A percentile compares a stretch with the other conserved stretches of the same genome.
These are phyloP conservation scores for Ulota crispa DNA, from an alignment of 225 moss, liverwort and hornwort genomes.

Conservation along the genomic window DNA sequence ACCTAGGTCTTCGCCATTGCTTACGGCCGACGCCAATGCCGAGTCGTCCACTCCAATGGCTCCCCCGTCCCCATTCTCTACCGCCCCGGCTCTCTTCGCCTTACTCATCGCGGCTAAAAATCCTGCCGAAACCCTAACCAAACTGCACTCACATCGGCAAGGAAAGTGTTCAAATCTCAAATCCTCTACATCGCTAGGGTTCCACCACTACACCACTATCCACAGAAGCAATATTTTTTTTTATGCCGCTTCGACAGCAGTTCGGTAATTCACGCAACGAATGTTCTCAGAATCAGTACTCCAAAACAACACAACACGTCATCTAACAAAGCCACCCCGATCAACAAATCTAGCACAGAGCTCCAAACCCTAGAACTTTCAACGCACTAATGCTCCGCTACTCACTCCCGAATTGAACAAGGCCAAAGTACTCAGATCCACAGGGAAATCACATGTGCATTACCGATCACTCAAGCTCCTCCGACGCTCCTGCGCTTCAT, in stretches of 20 bases:
- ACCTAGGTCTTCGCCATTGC: slow-evolving; percentile 89
- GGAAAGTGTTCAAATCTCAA: background rate
- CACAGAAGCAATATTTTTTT: background rate
- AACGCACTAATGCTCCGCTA: background rate
- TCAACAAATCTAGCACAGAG: background rate
- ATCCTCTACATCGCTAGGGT: background rate
- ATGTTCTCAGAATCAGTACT: background rate
- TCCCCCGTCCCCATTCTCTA: slow-evolving; percentile 73
- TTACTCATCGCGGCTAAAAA: slow-evolving; percentile 43
- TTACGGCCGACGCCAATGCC: slow-evolving; percentile 85
- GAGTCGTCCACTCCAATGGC: slow-evolving; percentile 80
- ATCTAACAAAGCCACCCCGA: background rate
- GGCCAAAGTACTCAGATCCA: background rate
- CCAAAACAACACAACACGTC: background rate
- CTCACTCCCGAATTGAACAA: background rate
- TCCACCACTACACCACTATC: background rate
- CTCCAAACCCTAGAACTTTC: slow-evolving; percentile 33
- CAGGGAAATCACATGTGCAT: slow-evolving; percentile 13
- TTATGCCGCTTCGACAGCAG: background rate
- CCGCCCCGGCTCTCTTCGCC: slow-evolving; percentile 44
- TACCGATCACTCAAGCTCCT: slow-evolving; percentile 11
- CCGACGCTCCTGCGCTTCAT: slow-evolving; percentile 1
- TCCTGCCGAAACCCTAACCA: background rate
- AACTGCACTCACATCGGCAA: slow-evolving; percentile 14
- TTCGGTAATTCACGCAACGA: background rate